Evolutionary conservation across 148 eudicot species (phyloP).

Genomic region (Persicaria maculosa): DNA sequence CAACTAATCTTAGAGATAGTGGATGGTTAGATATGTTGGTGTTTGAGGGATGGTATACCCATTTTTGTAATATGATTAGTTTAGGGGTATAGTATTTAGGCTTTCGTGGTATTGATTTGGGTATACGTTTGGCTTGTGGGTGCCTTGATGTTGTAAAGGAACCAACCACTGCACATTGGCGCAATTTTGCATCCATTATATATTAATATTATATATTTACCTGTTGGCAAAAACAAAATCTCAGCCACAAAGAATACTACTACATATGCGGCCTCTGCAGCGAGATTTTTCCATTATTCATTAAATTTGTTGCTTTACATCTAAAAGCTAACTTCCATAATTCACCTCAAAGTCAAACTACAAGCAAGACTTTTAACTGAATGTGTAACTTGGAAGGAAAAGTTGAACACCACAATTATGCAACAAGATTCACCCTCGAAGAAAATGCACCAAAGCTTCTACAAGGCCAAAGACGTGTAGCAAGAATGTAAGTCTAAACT

Average conservation of each 20-base stretch:
- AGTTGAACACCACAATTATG: background rate
- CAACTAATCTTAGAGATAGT: too few species aligned
- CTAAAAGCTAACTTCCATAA: background rate
- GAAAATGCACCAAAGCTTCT: background rate
- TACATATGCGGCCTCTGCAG: background rate
- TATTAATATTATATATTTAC: too few species aligned
- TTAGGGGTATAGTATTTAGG: too few species aligned
- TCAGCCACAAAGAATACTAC: background rate
- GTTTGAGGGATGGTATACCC: too few species aligned
- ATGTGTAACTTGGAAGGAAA: background rate
- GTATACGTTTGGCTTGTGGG: too few species aligned
- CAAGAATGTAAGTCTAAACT: background rate
- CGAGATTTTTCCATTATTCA: background rate
- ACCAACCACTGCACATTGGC: too few species aligned
- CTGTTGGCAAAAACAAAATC: background rate
- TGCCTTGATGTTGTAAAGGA: too few species aligned
- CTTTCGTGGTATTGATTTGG: too few species aligned
- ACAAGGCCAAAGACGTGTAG: background rate
- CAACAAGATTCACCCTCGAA: background rate
- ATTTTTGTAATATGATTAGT: too few species aligned
- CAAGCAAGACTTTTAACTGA: background rate
- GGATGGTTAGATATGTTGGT: too few species aligned
- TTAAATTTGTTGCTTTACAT: background rate
- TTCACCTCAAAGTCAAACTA: background rate
- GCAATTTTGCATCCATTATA: too few species aligned